These are phyloP conservation scores for Cordyceps pruinosa DNA, from an alignment of 2,329 filamentous ascomycete genomes.

Conservation along the genomic window DNA sequence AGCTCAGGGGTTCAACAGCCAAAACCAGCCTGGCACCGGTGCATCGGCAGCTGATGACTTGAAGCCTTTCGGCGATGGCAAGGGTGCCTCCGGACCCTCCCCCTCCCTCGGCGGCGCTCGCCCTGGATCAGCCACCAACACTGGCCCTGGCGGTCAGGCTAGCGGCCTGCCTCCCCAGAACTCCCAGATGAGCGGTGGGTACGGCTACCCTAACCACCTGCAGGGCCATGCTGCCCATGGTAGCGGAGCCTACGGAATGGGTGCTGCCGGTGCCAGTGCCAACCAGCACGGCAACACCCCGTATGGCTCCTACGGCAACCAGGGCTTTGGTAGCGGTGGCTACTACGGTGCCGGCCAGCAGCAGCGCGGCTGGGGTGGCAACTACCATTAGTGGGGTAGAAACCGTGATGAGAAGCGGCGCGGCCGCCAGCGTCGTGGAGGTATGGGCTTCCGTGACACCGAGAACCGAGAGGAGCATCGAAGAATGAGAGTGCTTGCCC, in stretches of 20 bases:
- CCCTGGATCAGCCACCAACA: slow-evolving; percentile 52
- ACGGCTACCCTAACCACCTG: slow-evolving; percentile 50
- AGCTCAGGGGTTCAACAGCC: slow-evolving; percentile 45
- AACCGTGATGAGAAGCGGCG: slow-evolving; percentile 19
- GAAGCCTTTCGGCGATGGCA: slow-evolving; percentile 53
- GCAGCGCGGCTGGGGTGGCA: slow-evolving; percentile 51
- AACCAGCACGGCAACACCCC: slow-evolving; percentile 47
- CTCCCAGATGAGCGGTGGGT: slow-evolving; percentile 47
- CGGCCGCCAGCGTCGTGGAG: slow-evolving; percentile 1
- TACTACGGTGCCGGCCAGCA: slow-evolving; percentile 35
- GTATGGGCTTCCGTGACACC: not conserved
- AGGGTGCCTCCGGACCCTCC: slow-evolving; percentile 47
- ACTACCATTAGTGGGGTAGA: slow-evolving; percentile 45
- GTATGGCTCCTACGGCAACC: slow-evolving; percentile 47
- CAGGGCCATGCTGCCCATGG: slow-evolving; percentile 48
- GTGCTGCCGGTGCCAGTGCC: slow-evolving; percentile 41
- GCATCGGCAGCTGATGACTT: slow-evolving; percentile 42
- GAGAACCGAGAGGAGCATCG: slow-evolving; percentile 5
- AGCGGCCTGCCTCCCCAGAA: slow-evolving; percentile 49
- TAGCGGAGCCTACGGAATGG: slow-evolving; percentile 48
- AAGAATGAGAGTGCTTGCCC: not conserved
- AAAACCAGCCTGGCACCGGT: slow-evolving; percentile 38
- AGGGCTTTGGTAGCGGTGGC: slow-evolving; percentile 41
- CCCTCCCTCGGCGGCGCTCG: slow-evolving; percentile 50
- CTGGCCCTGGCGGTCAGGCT: slow-evolving; percentile 38